Conservation (phyloP, 108 stramenopile species). For the Aurantiochytrium sp. region DNA sequence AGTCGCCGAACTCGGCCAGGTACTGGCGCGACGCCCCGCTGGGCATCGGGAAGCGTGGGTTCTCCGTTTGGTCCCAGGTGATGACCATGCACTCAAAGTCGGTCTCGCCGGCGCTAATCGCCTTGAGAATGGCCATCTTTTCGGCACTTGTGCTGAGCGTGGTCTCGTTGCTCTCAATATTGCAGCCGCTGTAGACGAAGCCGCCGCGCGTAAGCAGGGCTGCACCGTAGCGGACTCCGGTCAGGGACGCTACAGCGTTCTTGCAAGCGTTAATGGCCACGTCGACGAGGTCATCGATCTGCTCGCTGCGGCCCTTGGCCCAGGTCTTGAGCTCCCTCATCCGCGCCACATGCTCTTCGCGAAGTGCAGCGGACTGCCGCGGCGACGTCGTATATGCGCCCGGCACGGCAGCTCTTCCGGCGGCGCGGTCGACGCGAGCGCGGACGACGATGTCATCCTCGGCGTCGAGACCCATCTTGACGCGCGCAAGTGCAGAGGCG, state of each 20-base stretch:
- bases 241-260: background rate
- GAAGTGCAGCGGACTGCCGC: too few species aligned
- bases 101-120: background rate
- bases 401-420: background rate
- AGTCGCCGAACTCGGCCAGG: slow-evolving; percentile 24
- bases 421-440: background rate
- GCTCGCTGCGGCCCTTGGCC: background rate
- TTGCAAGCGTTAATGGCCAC: background rate
- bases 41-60: background rate
- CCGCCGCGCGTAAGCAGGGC: background rate
- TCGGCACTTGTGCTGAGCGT: slow-evolving; percentile 20
- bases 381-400: too few species aligned
- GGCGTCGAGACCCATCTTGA: background rate
- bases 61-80: slow-evolving; percentile 1
- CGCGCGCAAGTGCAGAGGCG: background rate
- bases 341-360: background rate
- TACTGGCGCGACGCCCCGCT: slow-evolving; percentile 18
- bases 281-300: slow-evolving; percentile 10
- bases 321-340: background rate
- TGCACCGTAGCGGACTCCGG: slow-evolving; percentile 15
- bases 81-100: background rate
- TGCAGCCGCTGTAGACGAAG: background rate
- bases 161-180: slow-evolving; percentile 18
- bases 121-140: slow-evolving; percentile 30
- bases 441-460: background rate